These are phyloP conservation scores for Suillus americanus DNA, from an alignment of 768 basidiomycete species.

Conservation along the genomic window DNA sequence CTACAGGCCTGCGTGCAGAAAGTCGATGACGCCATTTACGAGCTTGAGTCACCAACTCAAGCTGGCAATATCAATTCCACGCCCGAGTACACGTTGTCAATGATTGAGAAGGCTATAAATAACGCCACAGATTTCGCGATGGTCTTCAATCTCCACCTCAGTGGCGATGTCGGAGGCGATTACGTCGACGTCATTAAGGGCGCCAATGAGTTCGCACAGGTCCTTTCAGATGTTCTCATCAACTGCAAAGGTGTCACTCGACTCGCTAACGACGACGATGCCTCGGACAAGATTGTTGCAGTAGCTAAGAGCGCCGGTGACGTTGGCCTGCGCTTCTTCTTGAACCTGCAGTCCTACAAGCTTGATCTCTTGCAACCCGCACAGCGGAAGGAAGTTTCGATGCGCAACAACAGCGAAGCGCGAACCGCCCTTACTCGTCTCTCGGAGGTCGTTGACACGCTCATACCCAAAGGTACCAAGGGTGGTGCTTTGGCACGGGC, in stretches of 20 bases:
- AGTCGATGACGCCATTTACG: constrained; percentile 96
- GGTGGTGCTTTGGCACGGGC: constrained; percentile 66
- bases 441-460: constrained; percentile 81
- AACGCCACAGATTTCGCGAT: constrained; percentile 97
- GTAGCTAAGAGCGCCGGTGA: constrained; percentile 88
- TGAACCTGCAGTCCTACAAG: constrained; percentile 95
- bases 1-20: constrained; percentile 95
- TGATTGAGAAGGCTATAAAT: constrained; percentile 96
- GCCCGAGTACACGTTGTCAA: constrained; percentile 95
- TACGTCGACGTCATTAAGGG: constrained; percentile 98
- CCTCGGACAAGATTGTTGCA: constrained; percentile 83
- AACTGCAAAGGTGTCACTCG: constrained; percentile 97
- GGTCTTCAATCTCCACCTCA: constrained; percentile 87
- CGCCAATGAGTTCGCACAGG: constrained; percentile 95
- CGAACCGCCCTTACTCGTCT: constrained; percentile 81
- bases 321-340: constrained; percentile 87
- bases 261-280: constrained; percentile 87
- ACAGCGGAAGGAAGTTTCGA: constrained; percentile 82
- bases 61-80: constrained; percentile 97
- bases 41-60: constrained; percentile 93
- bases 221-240: constrained; percentile 85
- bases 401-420: constrained; percentile 86
- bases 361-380: constrained; percentile 73
- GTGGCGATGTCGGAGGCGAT: constrained; percentile 85
- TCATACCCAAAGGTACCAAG: constrained; percentile 83